These are phyloP conservation scores for Epichloe typhina DNA, from an alignment of 2,329 filamentous ascomycete genomes.

Conservation along the genomic window DNA sequence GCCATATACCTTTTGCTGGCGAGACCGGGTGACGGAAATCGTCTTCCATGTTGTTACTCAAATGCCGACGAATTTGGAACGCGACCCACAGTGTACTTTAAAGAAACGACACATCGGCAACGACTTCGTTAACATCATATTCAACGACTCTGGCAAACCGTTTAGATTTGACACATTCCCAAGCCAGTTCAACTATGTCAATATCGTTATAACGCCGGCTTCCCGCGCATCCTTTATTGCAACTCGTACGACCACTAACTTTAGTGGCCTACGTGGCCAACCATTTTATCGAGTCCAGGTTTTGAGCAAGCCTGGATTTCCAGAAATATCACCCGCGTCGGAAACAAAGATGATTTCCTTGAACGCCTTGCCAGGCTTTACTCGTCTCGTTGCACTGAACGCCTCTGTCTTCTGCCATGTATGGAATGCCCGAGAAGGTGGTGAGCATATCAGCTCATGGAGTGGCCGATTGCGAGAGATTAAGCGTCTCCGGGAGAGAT, in stretches of 20 bases:
- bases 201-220: conserved; percentile 88
- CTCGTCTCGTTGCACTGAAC: conserved; percentile 80
- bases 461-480: conserved; percentile 76
- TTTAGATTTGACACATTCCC: conserved; percentile 89
- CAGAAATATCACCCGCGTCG: conserved; percentile 79
- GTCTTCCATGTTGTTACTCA: conserved; percentile 93
- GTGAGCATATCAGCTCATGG: conserved; percentile 83
- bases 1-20: conserved; percentile 83
- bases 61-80: conserved; percentile 80
- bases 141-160: conserved; percentile 85
- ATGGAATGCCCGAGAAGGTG: conserved; percentile 66
- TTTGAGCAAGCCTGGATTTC: conserved; percentile 77
- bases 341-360: conserved; percentile 82
- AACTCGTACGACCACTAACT: conserved; percentile 31
- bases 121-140: conserved; percentile 95
- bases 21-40: conserved; percentile 86
- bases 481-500: conserved; percentile 61
- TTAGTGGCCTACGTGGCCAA: conserved; percentile 11
- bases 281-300: conserved; percentile 82
- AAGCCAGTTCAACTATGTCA: conserved; percentile 91
- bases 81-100: conserved; percentile 60
- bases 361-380: conserved; percentile 69
- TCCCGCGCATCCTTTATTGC: conserved; percentile 66
- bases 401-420: conserved; percentile 86
- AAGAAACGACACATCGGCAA: conserved; percentile 97